phyloP scores from a whole-genome alignment of 2,329 filamentous ascomycete genomes.

The Byssothecium circinans region DNA sequence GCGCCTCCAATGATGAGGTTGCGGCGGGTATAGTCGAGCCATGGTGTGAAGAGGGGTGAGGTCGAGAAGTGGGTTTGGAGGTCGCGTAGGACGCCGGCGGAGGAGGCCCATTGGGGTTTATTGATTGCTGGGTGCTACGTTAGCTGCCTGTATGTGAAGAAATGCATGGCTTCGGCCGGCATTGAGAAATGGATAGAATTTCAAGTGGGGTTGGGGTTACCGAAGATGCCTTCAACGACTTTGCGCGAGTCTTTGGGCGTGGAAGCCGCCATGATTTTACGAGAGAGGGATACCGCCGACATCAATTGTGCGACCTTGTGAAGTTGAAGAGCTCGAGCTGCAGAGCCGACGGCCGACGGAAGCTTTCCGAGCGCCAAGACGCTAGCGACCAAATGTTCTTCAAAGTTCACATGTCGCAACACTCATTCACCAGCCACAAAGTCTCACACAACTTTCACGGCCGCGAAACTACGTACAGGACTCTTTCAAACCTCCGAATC shows the following conservation, averaged over 20 bases:
- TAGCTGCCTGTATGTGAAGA: conserved; percentile 16
- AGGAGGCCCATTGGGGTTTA: conserved; percentile 85
- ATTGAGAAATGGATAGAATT: conserved; percentile 2
- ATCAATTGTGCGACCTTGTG: conserved; percentile 16
- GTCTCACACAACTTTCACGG: not conserved
- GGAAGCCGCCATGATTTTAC: conserved; percentile 31
- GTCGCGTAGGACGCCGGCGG: conserved; percentile 86
- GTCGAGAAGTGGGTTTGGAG: conserved; percentile 82
- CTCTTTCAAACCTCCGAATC: no score
- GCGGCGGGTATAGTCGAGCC: conserved; percentile 66
- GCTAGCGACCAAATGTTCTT: not conserved
- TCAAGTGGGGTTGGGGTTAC: conserved; percentile 41
- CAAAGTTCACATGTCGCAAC: not conserved
- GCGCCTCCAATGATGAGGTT: conserved; percentile 57
- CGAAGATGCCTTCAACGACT: conserved; percentile 65
- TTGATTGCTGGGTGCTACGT: conserved; percentile 69
- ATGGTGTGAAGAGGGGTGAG: conserved; percentile 76
- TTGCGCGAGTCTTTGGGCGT: conserved; percentile 41
- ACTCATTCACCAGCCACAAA: not conserved
- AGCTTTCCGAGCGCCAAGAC: conserved; percentile 12
- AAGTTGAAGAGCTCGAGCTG: conserved; percentile 10
- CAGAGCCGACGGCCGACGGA: conserved; percentile 2
- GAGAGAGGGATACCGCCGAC: conserved; percentile 16
- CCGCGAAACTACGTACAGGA: no score
- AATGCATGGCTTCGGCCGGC: conserved; percentile 19